These are phyloP conservation scores for Incumbomyces delicatus DNA, from an alignment of 2,329 filamentous ascomycete genomes.

Conservation along the genomic window DNA sequence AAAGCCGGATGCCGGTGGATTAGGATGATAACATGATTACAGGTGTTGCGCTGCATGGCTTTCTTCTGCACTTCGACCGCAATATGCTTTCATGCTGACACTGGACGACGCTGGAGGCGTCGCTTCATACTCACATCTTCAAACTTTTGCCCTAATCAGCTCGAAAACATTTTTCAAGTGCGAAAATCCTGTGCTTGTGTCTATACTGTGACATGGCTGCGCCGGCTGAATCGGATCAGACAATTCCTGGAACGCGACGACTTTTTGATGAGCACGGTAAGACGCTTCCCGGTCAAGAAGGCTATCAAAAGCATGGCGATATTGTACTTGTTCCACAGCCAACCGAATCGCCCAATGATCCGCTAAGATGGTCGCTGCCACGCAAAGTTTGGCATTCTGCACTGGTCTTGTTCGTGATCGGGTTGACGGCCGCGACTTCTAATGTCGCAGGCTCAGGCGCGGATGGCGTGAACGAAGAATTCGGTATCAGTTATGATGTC, in stretches of 20 bases:
- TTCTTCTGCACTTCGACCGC: no score
- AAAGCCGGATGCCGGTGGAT: no score
- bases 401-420: slow-evolving; percentile 45
- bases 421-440: slow-evolving; percentile 46
- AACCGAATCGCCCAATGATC: slow-evolving; percentile 44
- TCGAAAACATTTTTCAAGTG: no score
- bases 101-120: slow-evolving; percentile 6
- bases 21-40: no score
- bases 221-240: slow-evolving; percentile 8
- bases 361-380: slow-evolving; percentile 41
- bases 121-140: background rate
- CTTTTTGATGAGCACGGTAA: slow-evolving; percentile 18
- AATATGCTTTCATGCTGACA: slow-evolving; percentile 4
- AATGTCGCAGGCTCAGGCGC: slow-evolving; percentile 47
- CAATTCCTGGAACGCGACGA: slow-evolving; percentile 19
- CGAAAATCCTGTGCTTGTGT: no score
- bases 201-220: background rate
- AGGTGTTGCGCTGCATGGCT: no score
- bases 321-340: slow-evolving; percentile 46
- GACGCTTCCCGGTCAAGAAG: slow-evolving; percentile 12
- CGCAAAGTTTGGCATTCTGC: slow-evolving; percentile 44
- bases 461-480: slow-evolving; percentile 40
- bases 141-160: no score
- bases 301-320: slow-evolving; percentile 28
- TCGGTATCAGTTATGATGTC: slow-evolving; percentile 42